Evolutionary conservation across 1,284 basidiomycete species (phyloP).

Genomic region (Sparassis latifolia): DNA sequence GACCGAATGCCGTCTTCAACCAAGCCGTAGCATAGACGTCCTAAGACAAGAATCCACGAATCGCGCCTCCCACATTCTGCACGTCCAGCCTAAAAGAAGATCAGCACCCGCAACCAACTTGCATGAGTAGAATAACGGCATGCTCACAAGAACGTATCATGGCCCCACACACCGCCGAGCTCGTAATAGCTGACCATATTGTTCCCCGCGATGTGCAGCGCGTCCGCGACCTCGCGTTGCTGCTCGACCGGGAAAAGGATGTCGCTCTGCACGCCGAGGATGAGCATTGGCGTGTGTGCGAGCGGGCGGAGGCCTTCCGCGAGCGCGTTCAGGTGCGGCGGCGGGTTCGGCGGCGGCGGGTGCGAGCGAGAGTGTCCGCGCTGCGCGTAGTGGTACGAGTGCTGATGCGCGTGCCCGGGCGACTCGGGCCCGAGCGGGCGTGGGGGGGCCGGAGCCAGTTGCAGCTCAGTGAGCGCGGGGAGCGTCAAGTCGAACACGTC

Average conservation of each 20-base stretch:
- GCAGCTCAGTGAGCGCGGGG: slow-evolving; percentile 68
- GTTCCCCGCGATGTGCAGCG: slow-evolving; percentile 86
- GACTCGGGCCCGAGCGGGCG: slow-evolving; percentile 21
- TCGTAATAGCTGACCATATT: slow-evolving; percentile 91
- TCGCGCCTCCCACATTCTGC: slow-evolving; percentile 73
- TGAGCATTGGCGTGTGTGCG: slow-evolving; percentile 72
- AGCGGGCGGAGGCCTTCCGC: slow-evolving; percentile 81
- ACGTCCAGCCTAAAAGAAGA: slow-evolving; percentile 53
- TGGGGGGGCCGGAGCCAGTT: slow-evolving; percentile 33
- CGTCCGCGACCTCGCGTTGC: slow-evolving; percentile 93
- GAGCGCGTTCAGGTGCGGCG: slow-evolving; percentile 76
- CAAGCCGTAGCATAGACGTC: too few species aligned
- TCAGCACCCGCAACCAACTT: not conserved
- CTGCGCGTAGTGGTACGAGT: slow-evolving; percentile 24
- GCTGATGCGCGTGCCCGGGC: slow-evolving; percentile 21
- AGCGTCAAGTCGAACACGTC: slow-evolving; percentile 96
- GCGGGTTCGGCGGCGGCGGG: slow-evolving; percentile 60
- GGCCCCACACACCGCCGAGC: slow-evolving; percentile 96
- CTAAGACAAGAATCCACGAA: slow-evolving; percentile 65
- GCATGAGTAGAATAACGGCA: slow-evolving; percentile 8
- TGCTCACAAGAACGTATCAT: slow-evolving; percentile 86
- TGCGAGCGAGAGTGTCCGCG: slow-evolving; percentile 62
- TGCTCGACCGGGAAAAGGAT: slow-evolving; percentile 97
- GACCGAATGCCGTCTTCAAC: too few species aligned
- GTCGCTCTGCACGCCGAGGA: slow-evolving; percentile 95